These are phyloP conservation scores for Mycena alexandri DNA, from an alignment of 768 basidiomycete genomes.

Conservation along the genomic window DNA sequence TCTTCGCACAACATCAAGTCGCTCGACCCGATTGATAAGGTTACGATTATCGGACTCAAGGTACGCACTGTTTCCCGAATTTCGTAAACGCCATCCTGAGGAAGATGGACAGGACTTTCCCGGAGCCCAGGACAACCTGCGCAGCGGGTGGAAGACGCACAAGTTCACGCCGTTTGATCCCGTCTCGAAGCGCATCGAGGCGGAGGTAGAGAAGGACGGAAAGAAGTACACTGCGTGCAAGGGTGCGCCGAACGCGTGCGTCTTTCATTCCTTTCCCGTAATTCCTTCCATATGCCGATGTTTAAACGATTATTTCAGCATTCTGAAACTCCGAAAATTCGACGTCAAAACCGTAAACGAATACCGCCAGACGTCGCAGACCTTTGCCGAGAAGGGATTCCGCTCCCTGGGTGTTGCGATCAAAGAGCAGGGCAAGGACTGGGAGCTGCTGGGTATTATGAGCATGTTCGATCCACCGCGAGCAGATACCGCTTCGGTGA, in stretches of 20 bases:
- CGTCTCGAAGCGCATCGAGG: constrained; percentile 64
- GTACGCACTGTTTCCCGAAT: not conserved
- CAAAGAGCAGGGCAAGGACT: constrained; percentile 56
- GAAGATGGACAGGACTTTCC: constrained; percentile 52
- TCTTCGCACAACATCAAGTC: constrained; percentile 60
- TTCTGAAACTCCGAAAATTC: constrained; percentile 55
- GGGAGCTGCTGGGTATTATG: constrained; percentile 56
- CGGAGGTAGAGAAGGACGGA: constrained; percentile 60
- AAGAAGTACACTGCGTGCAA: constrained; percentile 57
- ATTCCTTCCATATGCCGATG: no score
- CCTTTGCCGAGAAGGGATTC: constrained; percentile 59
- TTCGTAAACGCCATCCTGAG: no score
- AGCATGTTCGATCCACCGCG: constrained; percentile 62
- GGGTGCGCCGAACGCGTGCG: constrained; percentile 59
- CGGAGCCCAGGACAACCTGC: constrained; percentile 56
- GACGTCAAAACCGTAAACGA: constrained; percentile 46
- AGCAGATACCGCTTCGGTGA: constrained; percentile 54
- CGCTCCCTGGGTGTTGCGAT: constrained; percentile 60
- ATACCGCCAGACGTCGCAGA: constrained; percentile 51
- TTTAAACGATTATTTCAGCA: constrained; percentile 41
- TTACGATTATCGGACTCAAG: constrained; percentile 58
- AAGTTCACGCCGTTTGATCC: constrained; percentile 64
- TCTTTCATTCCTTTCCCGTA: not conserved
- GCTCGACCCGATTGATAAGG: constrained; percentile 63
- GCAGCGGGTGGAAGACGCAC: constrained; percentile 57